Evolutionary conservation across 306 rosid species (phyloP).

Genomic region (Comarum palustre): DNA sequence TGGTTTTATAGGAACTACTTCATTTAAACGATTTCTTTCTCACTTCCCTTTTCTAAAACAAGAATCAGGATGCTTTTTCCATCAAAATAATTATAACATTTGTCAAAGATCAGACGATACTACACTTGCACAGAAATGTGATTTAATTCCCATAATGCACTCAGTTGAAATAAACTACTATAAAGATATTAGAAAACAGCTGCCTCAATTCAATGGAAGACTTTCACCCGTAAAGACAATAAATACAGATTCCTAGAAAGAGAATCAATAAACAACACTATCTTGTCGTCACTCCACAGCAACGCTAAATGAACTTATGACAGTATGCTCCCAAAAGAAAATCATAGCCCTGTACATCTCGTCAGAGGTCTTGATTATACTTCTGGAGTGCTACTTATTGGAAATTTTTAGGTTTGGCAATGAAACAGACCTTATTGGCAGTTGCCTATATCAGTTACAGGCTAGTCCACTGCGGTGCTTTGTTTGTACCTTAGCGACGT

Average conservation of each 20-base stretch:
- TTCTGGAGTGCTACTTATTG: background rate
- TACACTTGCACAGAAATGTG: background rate
- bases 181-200: background rate
- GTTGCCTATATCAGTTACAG: background rate
- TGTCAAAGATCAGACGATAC: background rate
- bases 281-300: background rate
- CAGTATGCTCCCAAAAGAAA: conserved; percentile 4
- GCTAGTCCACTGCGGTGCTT: background rate
- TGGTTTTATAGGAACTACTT: background rate
- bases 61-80: background rate
- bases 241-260: background rate
- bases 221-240: background rate
- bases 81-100: background rate
- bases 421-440: background rate
- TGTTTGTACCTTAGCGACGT: background rate
- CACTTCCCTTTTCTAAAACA: background rate
- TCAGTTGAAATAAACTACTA: background rate
- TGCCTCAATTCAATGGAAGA: background rate
- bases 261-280: background rate
- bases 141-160: background rate
- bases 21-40: background rate
- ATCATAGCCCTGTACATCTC: background rate
- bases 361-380: background rate
- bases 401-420: background rate
- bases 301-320: background rate